phyloP scores from a whole-genome alignment of 1,139 yeast species.

The Blastobotrys malaysiensis region DNA sequence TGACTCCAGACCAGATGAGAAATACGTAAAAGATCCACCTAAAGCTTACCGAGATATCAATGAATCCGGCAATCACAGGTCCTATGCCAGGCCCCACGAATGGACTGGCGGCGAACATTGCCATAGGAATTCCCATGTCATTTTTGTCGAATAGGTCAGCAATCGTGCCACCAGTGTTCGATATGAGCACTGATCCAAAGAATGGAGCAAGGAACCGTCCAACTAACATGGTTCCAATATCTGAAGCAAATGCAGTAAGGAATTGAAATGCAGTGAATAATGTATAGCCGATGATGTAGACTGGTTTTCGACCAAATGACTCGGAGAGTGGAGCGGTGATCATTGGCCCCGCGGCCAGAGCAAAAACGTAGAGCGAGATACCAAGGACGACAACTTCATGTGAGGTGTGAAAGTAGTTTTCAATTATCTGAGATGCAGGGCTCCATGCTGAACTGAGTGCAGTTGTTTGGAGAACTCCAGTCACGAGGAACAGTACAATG shows the following conservation, averaged over 20 bases:
- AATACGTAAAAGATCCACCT: slow-evolving; percentile 55
- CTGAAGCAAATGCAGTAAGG: slow-evolving; percentile 58
- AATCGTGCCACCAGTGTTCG: slow-evolving; percentile 73
- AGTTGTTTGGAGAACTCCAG: slow-evolving; percentile 43
- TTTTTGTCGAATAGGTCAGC: slow-evolving; percentile 62
- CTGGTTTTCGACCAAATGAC: slow-evolving; percentile 54
- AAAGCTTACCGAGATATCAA: slow-evolving; percentile 40
- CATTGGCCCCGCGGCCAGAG: slow-evolving; percentile 57
- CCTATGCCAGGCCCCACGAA: slow-evolving; percentile 64
- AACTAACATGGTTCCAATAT: slow-evolving; percentile 60
- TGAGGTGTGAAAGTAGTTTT: slow-evolving; percentile 22
- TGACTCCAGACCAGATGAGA: slow-evolving; percentile 54
- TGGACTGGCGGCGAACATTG: slow-evolving; percentile 55
- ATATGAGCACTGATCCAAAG: slow-evolving; percentile 60
- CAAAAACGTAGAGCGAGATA: slow-evolving; percentile 55
- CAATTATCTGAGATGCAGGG: slow-evolving; percentile 46
- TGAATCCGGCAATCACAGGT: slow-evolving; percentile 56
- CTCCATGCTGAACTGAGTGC: slow-evolving; percentile 54
- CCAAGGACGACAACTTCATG: slow-evolving; percentile 39
- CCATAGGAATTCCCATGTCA: slow-evolving; percentile 64
- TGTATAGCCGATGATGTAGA: slow-evolving; percentile 33
- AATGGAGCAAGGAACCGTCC: slow-evolving; percentile 61
- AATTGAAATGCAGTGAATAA: slow-evolving; percentile 53
- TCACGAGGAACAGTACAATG: slow-evolving; percentile 47
- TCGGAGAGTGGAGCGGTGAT: slow-evolving; percentile 62